Base-by-base conservation (phyloP, 768 basidiomycete species). In the Hortiboletus flavorubellus region DNA sequence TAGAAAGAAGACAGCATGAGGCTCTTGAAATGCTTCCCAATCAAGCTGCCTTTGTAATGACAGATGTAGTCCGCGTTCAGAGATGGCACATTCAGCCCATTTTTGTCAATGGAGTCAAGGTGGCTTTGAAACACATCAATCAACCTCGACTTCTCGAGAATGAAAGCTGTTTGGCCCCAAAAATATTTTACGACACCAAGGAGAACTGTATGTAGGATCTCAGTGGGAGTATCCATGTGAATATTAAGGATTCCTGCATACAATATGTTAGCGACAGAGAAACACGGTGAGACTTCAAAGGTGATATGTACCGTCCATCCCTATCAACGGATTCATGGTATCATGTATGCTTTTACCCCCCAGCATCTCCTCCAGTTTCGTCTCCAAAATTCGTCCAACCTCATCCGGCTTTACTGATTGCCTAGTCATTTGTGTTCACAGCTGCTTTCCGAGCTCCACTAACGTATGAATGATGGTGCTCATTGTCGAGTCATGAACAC, bases 141-240 rank as follows among this genome's bases (percentile, higher is more conserved):
- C 0, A 54, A 26, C 6, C 64, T 55, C 0, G 48, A 21, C 41
- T 68, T 68, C 11, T 69, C 64, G 0, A 72, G 53, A 0, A 67
- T 6, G 26, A 46, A 64, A 1, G 41, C 41, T 0, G 59, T 65
- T 34, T 68, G 64, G 0, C 59, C 63, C 60, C 66, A 75, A 50
- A 66, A 66, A 39, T 73, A 75, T 39, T 73, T 74, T 8, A 73
- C 61, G 6, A 72, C 54, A 11, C 72, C 68, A 5, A 75, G 65
- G 0, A 74, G 58, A 14, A 71, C 55, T 0, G 66, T 74, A 31
- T 75, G 72, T 0, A 75, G 61, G 2, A 71, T 65, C 43, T 75
- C 71, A 0, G 65, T 69, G 0, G 72, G 74, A 0, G 67, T 73
- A 44, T 74, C 71, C 4, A 43, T 33, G 35, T 71, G 68, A 6